These are phyloP conservation scores for Diaporthe capsici DNA, from an alignment of 2,329 filamentous ascomycete species.

Conservation along the genomic window DNA sequence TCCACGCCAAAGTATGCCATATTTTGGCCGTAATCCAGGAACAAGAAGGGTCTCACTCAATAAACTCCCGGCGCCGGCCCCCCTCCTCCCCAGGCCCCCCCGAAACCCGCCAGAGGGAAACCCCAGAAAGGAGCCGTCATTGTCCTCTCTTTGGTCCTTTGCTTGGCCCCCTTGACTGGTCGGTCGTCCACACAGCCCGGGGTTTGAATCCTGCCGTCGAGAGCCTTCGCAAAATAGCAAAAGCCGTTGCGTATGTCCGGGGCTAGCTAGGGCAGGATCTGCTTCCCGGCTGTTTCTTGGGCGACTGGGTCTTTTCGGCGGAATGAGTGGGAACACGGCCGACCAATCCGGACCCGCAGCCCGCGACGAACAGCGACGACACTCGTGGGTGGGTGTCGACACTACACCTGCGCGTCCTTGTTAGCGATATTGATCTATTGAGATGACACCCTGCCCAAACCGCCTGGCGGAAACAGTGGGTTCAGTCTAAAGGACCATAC, in stretches of 20 bases:
- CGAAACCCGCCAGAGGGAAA: no score
- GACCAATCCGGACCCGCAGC: not conserved
- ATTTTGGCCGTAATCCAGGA: not conserved
- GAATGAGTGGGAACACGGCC: no score
- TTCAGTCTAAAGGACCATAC: not conserved
- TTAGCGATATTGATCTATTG: constrained; percentile 15
- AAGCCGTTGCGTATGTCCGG: constrained; percentile 27
- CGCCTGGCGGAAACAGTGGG: not conserved
- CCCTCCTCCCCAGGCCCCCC: not conserved
- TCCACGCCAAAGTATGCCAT: not conserved
- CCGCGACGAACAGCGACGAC: not conserved
- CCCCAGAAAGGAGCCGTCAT: not conserved
- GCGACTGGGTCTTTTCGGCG: not conserved
- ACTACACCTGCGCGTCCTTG: constrained; percentile 8
- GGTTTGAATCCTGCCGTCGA: constrained; percentile 23
- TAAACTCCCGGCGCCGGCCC: not conserved
- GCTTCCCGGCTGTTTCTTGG: not conserved
- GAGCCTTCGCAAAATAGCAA: constrained; percentile 5
- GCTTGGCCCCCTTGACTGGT: not conserved
- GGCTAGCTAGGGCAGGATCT: constrained; percentile 16
- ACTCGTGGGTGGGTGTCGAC: not conserved
- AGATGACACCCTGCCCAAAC: not conserved
- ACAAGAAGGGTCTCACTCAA: constrained; percentile 7
- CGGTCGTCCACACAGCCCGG: not conserved
- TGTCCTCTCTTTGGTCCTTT: not conserved